Base-by-base conservation (phyloP, 108 stramenopile genomes). In the Seminavis robusta region DNA sequence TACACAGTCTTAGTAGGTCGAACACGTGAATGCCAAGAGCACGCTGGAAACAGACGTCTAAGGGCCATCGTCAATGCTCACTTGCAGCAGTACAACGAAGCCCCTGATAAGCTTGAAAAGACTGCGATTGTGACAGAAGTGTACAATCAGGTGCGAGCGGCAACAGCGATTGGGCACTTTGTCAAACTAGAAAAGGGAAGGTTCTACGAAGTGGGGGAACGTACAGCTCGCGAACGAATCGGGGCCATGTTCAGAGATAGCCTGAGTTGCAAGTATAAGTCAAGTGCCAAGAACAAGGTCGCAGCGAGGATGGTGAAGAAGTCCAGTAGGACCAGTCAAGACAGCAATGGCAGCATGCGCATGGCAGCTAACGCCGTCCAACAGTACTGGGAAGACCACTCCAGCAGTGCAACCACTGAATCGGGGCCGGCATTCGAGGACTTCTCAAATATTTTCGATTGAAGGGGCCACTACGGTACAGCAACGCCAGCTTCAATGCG, bases 151-250 rank as follows among this genome's bases (percentile, higher is more conserved):
- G 24, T 53, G 11, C 39, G 34, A 25, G 61, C 47, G 20, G 59
- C 59, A n/a, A 49, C 47, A n/a, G 36, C 59, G 4, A 23, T 52
- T 3, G 61, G 61, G 5, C 41, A 50, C 2, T 65, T 65, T 38
- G 33, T 65, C n/a, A n/a, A n/a, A 4, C 38, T 32, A 13, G 40
- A 63, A 16, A 19, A 55, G 13, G 63, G 63, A 6, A 15, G 30
- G 8, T 65, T 50, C 51, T 65, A 17, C 16, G 52, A 65, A 16
- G 64, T 72, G 32, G 36, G 47, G 24, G 39, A 65, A 15, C 10
- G 20, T 31, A 46, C 45, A 21, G 61, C 71, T 24, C 44, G 37
- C 2, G 57, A 65, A 53, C 59, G 59, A 52, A 50, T 63, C 29
- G 58, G 63, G 17, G 36, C 16, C 16, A 25, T 32, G 0, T 11